Percentiles rank a stretch among this genome's conserved stretches.
Evolutionary conservation across 2,329 filamentous ascomycete species (phyloP).

Genomic region (Xylaria multiplex): DNA sequence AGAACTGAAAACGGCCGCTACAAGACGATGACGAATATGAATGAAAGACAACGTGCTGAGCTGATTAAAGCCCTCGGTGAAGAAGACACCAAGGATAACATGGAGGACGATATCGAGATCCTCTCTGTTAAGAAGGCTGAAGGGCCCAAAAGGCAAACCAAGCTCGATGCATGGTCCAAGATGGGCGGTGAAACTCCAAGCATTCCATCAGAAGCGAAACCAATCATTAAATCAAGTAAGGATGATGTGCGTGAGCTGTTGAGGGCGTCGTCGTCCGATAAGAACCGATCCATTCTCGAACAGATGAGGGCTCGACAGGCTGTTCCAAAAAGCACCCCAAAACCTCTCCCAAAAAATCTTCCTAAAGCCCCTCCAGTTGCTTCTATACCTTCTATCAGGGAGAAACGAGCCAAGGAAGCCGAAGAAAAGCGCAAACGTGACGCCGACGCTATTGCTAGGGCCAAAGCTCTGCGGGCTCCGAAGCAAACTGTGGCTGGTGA

Average conservation of each 20-base stretch:
- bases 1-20: slow-evolving; percentile 66
- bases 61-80: slow-evolving; percentile 72
- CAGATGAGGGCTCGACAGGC: slow-evolving; percentile 54
- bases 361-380: slow-evolving; percentile 51
- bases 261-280: slow-evolving; percentile 58
- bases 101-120: slow-evolving; percentile 55
- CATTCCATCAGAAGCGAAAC: slow-evolving; percentile 33
- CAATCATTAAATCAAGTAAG: slow-evolving; percentile 53
- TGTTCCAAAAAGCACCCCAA: slow-evolving; percentile 38
- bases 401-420: slow-evolving; percentile 77
- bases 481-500: slow-evolving; percentile 72
- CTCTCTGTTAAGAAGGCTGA: slow-evolving; percentile 54
- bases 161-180: slow-evolving; percentile 70
- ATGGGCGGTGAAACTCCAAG: slow-evolving; percentile 54
- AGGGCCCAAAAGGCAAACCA: slow-evolving; percentile 65
- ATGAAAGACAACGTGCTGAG: slow-evolving; percentile 84
- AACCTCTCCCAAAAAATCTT: slow-evolving; percentile 42
- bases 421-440: slow-evolving; percentile 79
- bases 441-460: slow-evolving; percentile 74
- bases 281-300: slow-evolving; percentile 56
- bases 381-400: slow-evolving; percentile 69
- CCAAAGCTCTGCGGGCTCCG: slow-evolving; percentile 68
- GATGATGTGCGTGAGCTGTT: slow-evolving; percentile 60
- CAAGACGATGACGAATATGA: slow-evolving; percentile 80
- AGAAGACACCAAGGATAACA: slow-evolving; percentile 60